Base-by-base conservation (phyloP, 1,139 yeast species). In the Debaryomycetaceae sp. region DNA sequence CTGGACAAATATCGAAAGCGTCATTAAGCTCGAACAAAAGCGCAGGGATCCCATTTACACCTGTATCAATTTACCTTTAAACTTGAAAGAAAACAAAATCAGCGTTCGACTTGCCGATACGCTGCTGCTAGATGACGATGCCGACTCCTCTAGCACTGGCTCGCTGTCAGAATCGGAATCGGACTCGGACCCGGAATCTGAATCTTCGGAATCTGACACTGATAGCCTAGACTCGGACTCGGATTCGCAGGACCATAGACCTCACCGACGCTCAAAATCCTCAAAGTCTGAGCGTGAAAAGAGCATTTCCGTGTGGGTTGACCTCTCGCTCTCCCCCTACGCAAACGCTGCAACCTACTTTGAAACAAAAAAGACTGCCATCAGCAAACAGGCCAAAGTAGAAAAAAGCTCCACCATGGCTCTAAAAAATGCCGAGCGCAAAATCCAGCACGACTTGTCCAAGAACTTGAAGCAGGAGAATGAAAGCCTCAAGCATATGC, bases 311-410 rank as follows among this genome's bases (percentile, higher is more conserved):
- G 81, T 83, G 3, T 65, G 73, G 40, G 73, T 87, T 27, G 90
- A 85, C 41, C 57, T 87, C 3, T 50, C 65, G 0, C 56, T 77
- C 11, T 77, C 94, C 1, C 87, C 95, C 0, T 86, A 73, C 60
- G 95, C 96, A 2, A 90, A 90, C 53, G 92, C 97, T 0, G 70
- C 93, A n/a, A 58, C 67, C 19, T 90, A 85, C 47, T 90, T 85
- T 51, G 86, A 79, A 27, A 71, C 77, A 11, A 82, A 81, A 49
- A 82, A 81, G 40, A 58, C 62, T 10, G 95, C 95, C 0, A 76
- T 73, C 30, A 74, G 74, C 23, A 87, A 87, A 49, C 92, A 83
- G 43, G 72, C 63, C 25, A 81, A 81, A 44, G 93, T 94, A 0
- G 85, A 79, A 38, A 71, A 78, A 49, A 81, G 78, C 37, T 80